Evolutionary conservation across 2,329 filamentous ascomycete genomes (phyloP).

Genomic region (Neurospora sp.): DNA sequence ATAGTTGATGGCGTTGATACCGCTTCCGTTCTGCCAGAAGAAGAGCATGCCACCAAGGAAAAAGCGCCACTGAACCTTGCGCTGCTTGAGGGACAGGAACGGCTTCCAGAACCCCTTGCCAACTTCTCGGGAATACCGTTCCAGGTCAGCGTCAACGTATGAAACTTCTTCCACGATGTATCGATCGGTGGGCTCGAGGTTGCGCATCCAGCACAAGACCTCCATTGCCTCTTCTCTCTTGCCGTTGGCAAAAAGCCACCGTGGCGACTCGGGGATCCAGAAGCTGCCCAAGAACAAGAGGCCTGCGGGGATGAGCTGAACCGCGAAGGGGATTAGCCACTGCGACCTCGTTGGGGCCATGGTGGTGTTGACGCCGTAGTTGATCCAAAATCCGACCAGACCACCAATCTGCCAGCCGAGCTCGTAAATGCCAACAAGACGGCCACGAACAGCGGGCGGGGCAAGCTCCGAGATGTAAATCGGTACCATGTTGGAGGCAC

Average conservation of each 20-base stretch:
- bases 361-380: constrained; percentile 49
- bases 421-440: constrained; percentile 58
- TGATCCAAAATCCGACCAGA: constrained; percentile 56
- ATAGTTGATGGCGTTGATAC: constrained; percentile 75
- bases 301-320: constrained; percentile 58
- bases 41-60: constrained; percentile 66
- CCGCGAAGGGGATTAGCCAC: constrained; percentile 55
- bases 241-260: constrained; percentile 58
- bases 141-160: constrained; percentile 59
- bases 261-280: constrained; percentile 55
- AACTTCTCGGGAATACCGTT: constrained; percentile 50
- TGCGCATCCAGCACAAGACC: constrained; percentile 55
- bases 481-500: constrained; percentile 51
- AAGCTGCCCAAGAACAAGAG: constrained; percentile 49
- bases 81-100: constrained; percentile 46
- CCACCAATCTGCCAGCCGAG: constrained; percentile 55
- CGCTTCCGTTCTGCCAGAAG: constrained; percentile 67
- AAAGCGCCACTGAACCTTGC: constrained; percentile 58
- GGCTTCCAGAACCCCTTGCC: constrained; percentile 68
- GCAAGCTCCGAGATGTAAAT: constrained; percentile 52
- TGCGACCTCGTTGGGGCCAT: constrained; percentile 37
- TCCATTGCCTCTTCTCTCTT: constrained; percentile 47
- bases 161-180: constrained; percentile 67
- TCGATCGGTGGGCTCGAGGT: constrained; percentile 41
- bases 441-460: constrained; percentile 53